phyloP scores from a whole-genome alignment of 495 filamentous ascomycete genomes.

The Ramalina intermedia region DNA sequence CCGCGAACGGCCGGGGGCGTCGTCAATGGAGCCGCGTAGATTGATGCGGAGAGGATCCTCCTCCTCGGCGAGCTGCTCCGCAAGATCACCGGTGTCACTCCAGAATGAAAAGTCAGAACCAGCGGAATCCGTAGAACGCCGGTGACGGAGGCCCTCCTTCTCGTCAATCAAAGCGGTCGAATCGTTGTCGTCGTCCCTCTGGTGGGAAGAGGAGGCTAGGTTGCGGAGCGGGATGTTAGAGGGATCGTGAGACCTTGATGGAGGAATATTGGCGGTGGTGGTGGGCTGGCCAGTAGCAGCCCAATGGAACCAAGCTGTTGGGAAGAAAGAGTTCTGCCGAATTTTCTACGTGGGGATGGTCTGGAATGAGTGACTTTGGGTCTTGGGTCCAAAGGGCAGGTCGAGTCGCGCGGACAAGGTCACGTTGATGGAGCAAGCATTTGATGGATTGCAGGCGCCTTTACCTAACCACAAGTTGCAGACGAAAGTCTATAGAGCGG shows the following conservation, averaged over 20 bases:
- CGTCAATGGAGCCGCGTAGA: conserved; percentile 47
- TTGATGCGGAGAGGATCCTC: conserved; percentile 63
- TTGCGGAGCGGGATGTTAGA: conserved; percentile 44
- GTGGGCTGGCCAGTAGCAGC: conserved; percentile 33
- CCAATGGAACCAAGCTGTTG: conserved; percentile 14
- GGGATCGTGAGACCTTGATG: conserved; percentile 29
- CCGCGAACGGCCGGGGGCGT: conserved; percentile 27
- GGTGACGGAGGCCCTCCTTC: conserved; percentile 27
- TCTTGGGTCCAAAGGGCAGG: conserved; percentile 3
- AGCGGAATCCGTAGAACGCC: conserved; percentile 40
- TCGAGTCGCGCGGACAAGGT: conserved; percentile 9
- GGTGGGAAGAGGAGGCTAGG: conserved; percentile 28
- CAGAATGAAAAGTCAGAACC: conserved; percentile 67
- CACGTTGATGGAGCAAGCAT: conserved; percentile 14
- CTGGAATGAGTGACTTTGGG: conserved; percentile 11
- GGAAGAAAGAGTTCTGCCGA: conserved; percentile 6
- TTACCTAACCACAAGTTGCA: neutral
- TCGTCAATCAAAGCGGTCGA: conserved; percentile 30
- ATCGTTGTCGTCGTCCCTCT: conserved; percentile 21
- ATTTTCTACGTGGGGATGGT: conserved; percentile 4
- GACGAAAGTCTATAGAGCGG: no score
- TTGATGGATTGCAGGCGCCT: conserved; percentile 3
- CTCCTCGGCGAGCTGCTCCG: conserved; percentile 69
- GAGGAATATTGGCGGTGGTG: conserved; percentile 46
- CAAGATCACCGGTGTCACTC: conserved; percentile 88